Conservation (phyloP, 2,329 filamentous ascomycete species). For the Fusarium armeniacum region DNA sequence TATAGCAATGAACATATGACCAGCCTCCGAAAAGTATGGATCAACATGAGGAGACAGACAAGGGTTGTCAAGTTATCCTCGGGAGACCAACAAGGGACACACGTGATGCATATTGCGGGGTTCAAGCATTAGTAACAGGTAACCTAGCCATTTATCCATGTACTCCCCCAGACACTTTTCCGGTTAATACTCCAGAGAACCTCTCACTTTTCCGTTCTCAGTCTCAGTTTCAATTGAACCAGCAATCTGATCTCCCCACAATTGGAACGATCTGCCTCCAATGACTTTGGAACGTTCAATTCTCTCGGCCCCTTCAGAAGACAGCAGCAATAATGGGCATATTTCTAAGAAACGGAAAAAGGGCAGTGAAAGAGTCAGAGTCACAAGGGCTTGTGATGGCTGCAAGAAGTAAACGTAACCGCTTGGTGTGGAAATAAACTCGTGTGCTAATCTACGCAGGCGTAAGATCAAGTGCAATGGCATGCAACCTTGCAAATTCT, state of each 20-base stretch:
- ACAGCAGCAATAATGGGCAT: slow-evolving; percentile 11
- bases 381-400: slow-evolving; percentile 48
- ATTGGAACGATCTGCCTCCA: slow-evolving; percentile 10
- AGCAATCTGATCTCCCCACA: not conserved
- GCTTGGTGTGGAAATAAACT: not conserved
- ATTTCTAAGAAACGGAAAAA: slow-evolving; percentile 45
- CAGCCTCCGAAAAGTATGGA: not conserved
- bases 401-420: slow-evolving; percentile 46
- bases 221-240: slow-evolving; percentile 6
- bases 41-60: not conserved
- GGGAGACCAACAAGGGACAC: not conserved
- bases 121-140: not conserved
- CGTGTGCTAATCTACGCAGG: slow-evolving; percentile 34
- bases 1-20: not conserved
- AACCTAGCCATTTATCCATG: slow-evolving; percentile 17
- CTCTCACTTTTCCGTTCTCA: slow-evolving; percentile 21
- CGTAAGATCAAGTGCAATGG: slow-evolving; percentile 49
- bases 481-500: slow-evolving; percentile 48
- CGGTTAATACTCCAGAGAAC: slow-evolving; percentile 2
- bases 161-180: slow-evolving; percentile 28
- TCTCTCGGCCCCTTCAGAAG: slow-evolving; percentile 22
- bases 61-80: not conserved
- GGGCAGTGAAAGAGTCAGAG: slow-evolving; percentile 43
- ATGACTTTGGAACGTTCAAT: slow-evolving; percentile 36
- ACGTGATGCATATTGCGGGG: slow-evolving; percentile 31